phyloP scores from a whole-genome alignment of 1,139 yeast genomes.

The Maudiozyma humilis region DNA sequence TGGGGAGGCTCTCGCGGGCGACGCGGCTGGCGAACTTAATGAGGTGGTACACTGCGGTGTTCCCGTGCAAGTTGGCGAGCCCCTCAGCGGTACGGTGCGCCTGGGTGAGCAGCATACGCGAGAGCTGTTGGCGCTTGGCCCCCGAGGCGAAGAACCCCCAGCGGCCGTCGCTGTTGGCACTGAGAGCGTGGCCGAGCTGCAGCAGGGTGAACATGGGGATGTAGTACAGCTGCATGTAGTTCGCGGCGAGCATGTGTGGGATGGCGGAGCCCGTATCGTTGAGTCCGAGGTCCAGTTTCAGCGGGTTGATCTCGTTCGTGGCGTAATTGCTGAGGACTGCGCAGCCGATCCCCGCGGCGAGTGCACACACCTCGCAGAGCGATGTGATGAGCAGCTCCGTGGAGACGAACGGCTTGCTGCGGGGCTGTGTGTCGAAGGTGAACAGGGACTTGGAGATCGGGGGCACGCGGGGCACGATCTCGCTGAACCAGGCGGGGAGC shows the following conservation, averaged over 20 bases:
- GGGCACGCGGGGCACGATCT: conserved; percentile 28
- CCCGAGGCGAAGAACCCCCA: too few species aligned
- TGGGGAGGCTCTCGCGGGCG: conserved; percentile 25
- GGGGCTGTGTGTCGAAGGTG: too few species aligned
- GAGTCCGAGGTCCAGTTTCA: conserved; percentile 11
- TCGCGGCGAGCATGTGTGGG: conserved; percentile 27
- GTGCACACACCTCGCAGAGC: too few species aligned
- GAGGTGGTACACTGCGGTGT: conserved; percentile 35
- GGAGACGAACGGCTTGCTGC: too few species aligned
- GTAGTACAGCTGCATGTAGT: conserved; percentile 29
- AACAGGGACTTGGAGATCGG: conserved; percentile 35
- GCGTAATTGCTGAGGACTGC: too few species aligned
- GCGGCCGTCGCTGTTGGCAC: too few species aligned
- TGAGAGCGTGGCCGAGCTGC: too few species aligned
- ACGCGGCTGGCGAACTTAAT: conserved; percentile 31
- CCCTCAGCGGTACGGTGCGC: conserved; percentile 21
- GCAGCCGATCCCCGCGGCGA: too few species aligned
- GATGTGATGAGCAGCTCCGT: too few species aligned
- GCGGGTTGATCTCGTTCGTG: conserved; percentile 12
- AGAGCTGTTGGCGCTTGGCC: too few species aligned
- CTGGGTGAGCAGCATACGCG: too few species aligned
- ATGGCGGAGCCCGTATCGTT: conserved; percentile 17
- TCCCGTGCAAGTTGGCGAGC: conserved; percentile 32
- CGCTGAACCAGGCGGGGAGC: conserved; percentile 24
- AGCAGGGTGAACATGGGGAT: too few species aligned